Conservation (phyloP, 768 basidiomycete species). For the Lentinula guzmanii region DNA sequence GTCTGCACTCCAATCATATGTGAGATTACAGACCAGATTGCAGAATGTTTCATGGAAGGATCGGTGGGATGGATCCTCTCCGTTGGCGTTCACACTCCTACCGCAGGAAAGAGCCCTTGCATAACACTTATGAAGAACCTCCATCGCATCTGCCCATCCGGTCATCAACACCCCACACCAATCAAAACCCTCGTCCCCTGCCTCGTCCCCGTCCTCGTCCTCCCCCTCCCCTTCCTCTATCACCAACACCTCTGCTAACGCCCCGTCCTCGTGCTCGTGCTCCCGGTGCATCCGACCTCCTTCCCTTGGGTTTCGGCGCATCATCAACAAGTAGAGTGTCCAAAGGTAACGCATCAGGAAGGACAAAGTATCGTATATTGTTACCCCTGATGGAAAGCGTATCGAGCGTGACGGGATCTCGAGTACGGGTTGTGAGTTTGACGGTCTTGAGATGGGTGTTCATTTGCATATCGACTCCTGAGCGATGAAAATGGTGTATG, state of each 20-base stretch:
- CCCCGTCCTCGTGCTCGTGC: constrained; percentile 46
- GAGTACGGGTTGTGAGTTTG: constrained; percentile 91
- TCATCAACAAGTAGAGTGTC: constrained; percentile 98
- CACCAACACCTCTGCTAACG: constrained; percentile 45
- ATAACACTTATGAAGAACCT: background rate
- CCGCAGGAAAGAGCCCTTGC: background rate
- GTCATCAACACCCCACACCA: background rate
- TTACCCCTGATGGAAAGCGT: constrained; percentile 93
- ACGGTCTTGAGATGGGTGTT: constrained; percentile 98
- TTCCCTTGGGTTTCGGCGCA: constrained; percentile 92
- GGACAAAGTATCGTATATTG: constrained; percentile 93
- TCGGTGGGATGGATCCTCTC: background rate
- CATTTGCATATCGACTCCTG: constrained; percentile 99
- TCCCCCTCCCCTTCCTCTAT: constrained; percentile 45
- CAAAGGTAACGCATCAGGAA: constrained; percentile 95
- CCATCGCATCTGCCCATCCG: background rate
- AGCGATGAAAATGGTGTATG: background rate
- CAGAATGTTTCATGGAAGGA: background rate
- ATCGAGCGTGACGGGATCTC: constrained; percentile 83
- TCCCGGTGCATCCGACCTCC: constrained; percentile 79
- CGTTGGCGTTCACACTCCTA: background rate
- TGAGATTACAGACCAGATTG: too few relatives aligned
- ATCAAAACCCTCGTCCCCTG: background rate
- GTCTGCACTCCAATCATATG: too few relatives aligned
- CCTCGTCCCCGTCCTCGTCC: constrained; percentile 39